Percentiles rank a stretch among this genome's conserved stretches.
phyloP scores from a whole-genome alignment of 306 rosid species.

The Malus sylvestris region DNA sequence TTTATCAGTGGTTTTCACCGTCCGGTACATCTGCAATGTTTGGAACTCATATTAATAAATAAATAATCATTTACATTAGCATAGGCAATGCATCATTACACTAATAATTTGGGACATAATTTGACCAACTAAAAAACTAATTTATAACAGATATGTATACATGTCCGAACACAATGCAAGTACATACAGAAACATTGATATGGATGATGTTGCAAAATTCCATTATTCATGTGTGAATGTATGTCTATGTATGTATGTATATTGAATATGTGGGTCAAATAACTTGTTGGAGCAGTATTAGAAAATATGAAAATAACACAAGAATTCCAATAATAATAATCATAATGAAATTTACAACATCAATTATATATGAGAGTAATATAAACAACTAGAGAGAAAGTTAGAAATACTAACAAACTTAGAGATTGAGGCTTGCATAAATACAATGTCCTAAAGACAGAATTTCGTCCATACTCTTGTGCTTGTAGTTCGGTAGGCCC shows the following conservation, averaged over 20 bases:
- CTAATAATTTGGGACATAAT: neutral
- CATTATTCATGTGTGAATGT: neutral
- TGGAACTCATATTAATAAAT: neutral
- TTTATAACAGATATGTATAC: conserved; percentile 1
- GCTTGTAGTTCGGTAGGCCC: no score
- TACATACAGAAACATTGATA: conserved; percentile 41
- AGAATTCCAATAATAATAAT: no score
- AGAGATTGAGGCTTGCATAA: no score
- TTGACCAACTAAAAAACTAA: neutral
- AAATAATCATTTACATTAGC: neutral
- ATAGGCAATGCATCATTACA: neutral
- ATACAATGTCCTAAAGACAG: no score
- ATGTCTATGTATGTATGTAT: neutral
- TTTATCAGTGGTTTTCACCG: conserved; percentile 89
- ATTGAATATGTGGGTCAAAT: conserved; percentile 15
- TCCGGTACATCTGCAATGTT: conserved; percentile 75
- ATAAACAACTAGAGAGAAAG: no score
- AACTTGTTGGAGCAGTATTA: neutral
- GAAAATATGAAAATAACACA: no score
- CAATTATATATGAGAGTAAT: no score
- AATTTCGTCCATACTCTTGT: no score
- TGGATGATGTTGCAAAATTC: neutral
- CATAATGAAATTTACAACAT: no score
- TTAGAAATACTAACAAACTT: no score
- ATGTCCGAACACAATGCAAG: conserved; percentile 32